Conservation (phyloP, 805 yeast genomes). For the Ogataea angusta region DNA sequence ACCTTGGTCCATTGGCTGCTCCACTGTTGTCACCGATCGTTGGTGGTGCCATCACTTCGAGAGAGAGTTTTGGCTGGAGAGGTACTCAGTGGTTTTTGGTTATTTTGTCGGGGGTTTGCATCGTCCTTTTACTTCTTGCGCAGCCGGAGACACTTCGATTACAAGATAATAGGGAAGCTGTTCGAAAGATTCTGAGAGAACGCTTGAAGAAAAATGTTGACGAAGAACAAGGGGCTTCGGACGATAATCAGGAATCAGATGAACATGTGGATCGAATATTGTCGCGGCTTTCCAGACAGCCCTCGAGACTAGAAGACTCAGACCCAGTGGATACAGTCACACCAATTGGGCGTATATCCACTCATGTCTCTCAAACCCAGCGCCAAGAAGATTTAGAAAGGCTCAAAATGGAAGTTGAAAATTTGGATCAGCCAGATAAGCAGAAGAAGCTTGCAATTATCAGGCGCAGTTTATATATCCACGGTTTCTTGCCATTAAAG, state of each 20-base stretch:
- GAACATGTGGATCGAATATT: constrained; percentile 32
- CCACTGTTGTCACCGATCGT: constrained; percentile 77
- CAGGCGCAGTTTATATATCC: constrained; percentile 40
- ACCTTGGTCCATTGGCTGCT: constrained; percentile 77
- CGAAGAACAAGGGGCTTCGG: constrained; percentile 13
- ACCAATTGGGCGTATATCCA: constrained; percentile 32
- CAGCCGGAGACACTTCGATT: constrained; percentile 79
- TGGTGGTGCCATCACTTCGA: constrained; percentile 66
- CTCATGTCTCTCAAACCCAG: constrained; percentile 20
- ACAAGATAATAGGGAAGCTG: constrained; percentile 56
- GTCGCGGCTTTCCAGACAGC: constrained; percentile 32
- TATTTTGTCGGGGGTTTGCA: constrained; percentile 56
- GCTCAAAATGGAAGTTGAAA: constrained; percentile 21
- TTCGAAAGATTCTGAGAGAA: constrained; percentile 44
- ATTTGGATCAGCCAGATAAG: constrained; percentile 19
- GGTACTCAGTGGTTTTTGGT: constrained; percentile 85
- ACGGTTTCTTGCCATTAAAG: constrained; percentile 56
- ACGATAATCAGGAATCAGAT: constrained; percentile 8
- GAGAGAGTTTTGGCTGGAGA: constrained; percentile 75
- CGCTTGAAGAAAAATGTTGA: constrained; percentile 22
- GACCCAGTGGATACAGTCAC: constrained; percentile 37
- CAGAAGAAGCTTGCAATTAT: constrained; percentile 19
- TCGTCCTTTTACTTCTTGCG: constrained; percentile 46
- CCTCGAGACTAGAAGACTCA: constrained; percentile 14
- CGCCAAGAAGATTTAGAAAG: constrained; percentile 20